These are phyloP conservation scores for Penicillium sp. DNA, from an alignment of 2,329 filamentous ascomycete species.

Conservation along the genomic window DNA sequence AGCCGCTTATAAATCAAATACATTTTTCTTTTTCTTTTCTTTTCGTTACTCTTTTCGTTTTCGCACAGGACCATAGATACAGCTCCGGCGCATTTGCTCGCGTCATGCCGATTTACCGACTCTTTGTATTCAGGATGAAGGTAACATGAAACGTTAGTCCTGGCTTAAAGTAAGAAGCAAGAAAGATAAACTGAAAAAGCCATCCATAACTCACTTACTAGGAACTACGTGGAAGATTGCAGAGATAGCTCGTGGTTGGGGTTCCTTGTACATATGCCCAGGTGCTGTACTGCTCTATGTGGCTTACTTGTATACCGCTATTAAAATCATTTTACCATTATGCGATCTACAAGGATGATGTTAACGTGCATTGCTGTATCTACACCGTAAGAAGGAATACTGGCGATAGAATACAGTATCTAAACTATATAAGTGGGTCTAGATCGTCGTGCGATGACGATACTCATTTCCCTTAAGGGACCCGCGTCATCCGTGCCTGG, in stretches of 20 bases:
- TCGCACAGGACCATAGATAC: too few relatives aligned
- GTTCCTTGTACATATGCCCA: too few relatives aligned
- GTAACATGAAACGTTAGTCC: background rate
- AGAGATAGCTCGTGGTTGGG: too few relatives aligned
- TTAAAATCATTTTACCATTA: background rate
- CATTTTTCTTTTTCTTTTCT: background rate
- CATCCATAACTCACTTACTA: too few relatives aligned
- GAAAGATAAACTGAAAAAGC: too few relatives aligned
- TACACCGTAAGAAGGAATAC: background rate
- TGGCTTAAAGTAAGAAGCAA: background rate
- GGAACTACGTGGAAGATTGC: too few relatives aligned
- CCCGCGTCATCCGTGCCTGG: constrained; percentile 24
- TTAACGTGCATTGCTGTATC: background rate
- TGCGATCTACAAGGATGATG: constrained; percentile 14
- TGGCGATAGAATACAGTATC: constrained; percentile 13
- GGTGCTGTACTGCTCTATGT: background rate
- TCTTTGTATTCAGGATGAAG: background rate
- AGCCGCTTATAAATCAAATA: background rate
- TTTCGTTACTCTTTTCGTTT: background rate
- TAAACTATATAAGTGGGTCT: constrained; percentile 22
- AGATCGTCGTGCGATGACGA: constrained; percentile 28
- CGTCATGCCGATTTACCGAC: background rate
- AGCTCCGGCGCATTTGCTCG: too few relatives aligned
- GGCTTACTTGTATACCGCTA: too few relatives aligned
- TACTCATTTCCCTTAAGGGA: constrained; percentile 23